phyloP scores from a whole-genome alignment of 345 rosid species.

The Stellera chamaejasme region DNA sequence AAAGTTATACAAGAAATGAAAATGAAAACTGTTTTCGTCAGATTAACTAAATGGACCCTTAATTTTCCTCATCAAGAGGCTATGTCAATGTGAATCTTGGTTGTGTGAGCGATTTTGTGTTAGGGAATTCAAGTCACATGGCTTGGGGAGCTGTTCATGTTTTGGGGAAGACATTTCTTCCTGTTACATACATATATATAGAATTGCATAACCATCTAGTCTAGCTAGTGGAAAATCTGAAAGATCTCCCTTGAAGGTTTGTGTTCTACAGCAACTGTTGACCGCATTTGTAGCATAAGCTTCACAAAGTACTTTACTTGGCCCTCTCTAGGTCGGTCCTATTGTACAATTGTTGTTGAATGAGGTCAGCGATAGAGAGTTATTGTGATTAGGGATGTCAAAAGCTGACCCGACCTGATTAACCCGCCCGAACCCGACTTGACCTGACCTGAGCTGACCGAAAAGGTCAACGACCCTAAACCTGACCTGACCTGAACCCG shows the following conservation, averaged over 20 bases:
- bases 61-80: conserved; percentile 37
- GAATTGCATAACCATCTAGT: conserved; percentile 41
- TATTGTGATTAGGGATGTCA: too few species aligned
- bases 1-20: conserved; percentile 33
- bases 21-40: conserved; percentile 21
- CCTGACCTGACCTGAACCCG: too few species aligned
- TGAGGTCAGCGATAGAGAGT: too few species aligned
- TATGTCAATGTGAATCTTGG: conserved; percentile 51
- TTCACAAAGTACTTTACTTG: conserved; percentile 40
- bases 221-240: conserved; percentile 32
- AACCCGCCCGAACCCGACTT: too few species aligned
- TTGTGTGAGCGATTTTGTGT: conserved; percentile 56
- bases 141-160: conserved; percentile 64
- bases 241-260: conserved; percentile 53
- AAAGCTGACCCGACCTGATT: too few species aligned
- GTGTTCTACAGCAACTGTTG: conserved; percentile 48
- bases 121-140: conserved; percentile 64
- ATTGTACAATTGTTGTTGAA: too few species aligned
- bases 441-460: too few species aligned
- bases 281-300: conserved; percentile 63
- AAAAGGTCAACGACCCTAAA: too few species aligned
- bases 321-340: too few species aligned
- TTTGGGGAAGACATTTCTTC: conserved; percentile 47
- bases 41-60: conserved; percentile 23
- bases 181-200: conserved; percentile 52